These are phyloP conservation scores for Aspergillus sp. DNA, from an alignment of 2,329 filamentous ascomycete species.

Conservation along the genomic window DNA sequence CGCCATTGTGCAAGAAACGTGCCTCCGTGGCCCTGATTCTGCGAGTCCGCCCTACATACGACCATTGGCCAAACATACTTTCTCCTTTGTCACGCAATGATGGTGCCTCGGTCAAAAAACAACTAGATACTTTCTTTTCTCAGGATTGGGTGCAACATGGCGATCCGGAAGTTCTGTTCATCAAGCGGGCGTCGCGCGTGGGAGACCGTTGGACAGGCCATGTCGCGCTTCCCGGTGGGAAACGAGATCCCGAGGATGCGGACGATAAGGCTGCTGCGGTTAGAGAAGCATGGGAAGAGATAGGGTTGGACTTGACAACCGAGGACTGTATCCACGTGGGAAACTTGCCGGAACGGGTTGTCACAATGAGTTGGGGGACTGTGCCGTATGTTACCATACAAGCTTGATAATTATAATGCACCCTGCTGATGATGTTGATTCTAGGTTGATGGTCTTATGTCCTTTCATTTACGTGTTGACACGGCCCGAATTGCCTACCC, in stretches of 20 bases:
- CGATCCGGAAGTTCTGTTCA: constrained; percentile 63
- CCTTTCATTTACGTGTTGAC: constrained; percentile 62
- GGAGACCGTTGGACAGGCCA: constrained; percentile 65
- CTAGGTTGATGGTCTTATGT: constrained; percentile 61
- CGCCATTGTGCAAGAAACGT: constrained; percentile 48
- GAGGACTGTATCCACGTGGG: constrained; percentile 46
- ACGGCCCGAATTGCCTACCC: constrained; percentile 47
- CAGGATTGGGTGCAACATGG: constrained; percentile 60
- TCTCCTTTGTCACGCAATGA: constrained; percentile 11
- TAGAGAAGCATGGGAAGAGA: constrained; percentile 60
- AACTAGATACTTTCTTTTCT: constrained; percentile 53
- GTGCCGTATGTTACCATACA: constrained; percentile 41
- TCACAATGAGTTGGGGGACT: constrained; percentile 61
- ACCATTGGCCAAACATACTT: constrained; percentile 43
- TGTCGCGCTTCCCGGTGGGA: constrained; percentile 62
- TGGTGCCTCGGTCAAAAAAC: constrained; percentile 27
- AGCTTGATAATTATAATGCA: too few species aligned
- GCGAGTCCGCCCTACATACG: constrained; percentile 53
- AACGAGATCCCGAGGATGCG: constrained; percentile 57
- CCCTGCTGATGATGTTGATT: constrained; percentile 9
- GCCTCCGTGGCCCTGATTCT: constrained; percentile 62
- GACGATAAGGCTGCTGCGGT: constrained; percentile 58
- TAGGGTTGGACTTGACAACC: constrained; percentile 53
- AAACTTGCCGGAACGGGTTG: constrained; percentile 59
- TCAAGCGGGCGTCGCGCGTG: constrained; percentile 58